phyloP scores from a whole-genome alignment of 1,284 basidiomycete species.

The Leccinum insolens region DNA sequence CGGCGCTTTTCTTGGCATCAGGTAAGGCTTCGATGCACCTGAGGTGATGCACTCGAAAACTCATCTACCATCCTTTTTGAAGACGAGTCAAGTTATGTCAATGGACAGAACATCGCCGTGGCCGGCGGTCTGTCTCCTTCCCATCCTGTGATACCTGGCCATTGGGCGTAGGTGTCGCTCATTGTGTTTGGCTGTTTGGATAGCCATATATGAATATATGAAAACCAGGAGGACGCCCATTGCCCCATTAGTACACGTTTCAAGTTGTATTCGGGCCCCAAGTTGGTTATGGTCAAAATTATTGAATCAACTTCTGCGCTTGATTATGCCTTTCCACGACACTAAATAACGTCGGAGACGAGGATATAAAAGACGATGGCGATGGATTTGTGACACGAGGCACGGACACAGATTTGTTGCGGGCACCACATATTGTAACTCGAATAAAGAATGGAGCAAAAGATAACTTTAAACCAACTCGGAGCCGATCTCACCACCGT shows the following conservation, averaged over 20 bases:
- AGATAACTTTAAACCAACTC: too few species aligned
- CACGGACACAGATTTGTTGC: too few species aligned
- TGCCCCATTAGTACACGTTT: too few species aligned
- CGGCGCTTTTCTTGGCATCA: conserved; percentile 83
- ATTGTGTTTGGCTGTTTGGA: neutral
- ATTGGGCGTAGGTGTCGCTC: conserved; percentile 29
- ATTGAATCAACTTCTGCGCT: too few species aligned
- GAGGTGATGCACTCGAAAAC: conserved; percentile 1
- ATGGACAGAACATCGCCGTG: conserved; percentile 86
- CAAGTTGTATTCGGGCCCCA: too few species aligned
- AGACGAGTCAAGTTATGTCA: conserved; percentile 93
- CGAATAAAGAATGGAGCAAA: too few species aligned
- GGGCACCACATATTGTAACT: too few species aligned
- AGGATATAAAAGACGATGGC: too few species aligned
- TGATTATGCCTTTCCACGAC: too few species aligned
- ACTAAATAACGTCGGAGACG: too few species aligned
- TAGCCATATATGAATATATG: neutral
- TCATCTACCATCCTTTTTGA: conserved; percentile 17
- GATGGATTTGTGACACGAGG: too few species aligned
- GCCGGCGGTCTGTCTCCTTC: conserved; percentile 85
- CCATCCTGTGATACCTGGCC: conserved; percentile 43
- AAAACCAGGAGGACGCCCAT: neutral
- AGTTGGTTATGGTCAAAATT: neutral
- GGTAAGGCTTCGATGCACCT: conserved; percentile 48
- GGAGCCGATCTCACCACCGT: too few species aligned